Percentiles rank a stretch among this genome's conserved stretches.
Evolutionary conservation across 2,329 filamentous ascomycete species (phyloP).

Genomic region (Drechslerella coelobrocha): DNA sequence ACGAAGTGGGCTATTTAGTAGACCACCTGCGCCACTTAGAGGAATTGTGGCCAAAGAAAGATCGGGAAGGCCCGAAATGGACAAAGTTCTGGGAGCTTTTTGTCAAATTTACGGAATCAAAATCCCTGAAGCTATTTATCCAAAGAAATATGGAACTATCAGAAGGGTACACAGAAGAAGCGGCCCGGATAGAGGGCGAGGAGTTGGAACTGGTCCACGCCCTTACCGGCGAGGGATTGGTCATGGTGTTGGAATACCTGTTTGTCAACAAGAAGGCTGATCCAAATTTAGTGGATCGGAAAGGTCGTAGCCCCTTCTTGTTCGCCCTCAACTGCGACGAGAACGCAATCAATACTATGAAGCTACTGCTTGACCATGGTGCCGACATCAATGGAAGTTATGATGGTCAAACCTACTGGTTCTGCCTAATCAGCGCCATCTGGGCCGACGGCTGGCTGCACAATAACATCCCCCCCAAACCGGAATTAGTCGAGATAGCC

Average conservation of each 20-base stretch:
- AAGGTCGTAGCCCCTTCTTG: constrained; percentile 14
- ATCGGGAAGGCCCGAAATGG: constrained; percentile 40
- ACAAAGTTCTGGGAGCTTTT: constrained; percentile 15
- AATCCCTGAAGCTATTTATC: constrained; percentile 2
- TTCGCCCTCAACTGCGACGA: background rate
- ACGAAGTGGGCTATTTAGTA: constrained; percentile 12
- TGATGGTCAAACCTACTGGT: constrained; percentile 4
- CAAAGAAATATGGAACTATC: constrained; percentile 10
- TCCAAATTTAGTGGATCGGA: background rate
- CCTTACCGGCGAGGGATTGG: background rate
- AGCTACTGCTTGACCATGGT: constrained; percentile 16
- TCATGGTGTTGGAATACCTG: constrained; percentile 29
- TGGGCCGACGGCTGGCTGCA: constrained; percentile 20
- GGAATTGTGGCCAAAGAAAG: constrained; percentile 29
- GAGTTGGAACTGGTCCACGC: constrained; percentile 19
- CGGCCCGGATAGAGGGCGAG: background rate
- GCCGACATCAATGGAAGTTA: constrained; percentile 9
- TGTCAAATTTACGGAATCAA: constrained; percentile 5
- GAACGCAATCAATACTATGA: background rate
- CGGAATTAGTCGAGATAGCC: constrained; percentile 15
- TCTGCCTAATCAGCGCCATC: background rate
- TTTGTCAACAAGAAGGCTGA: constrained; percentile 15
- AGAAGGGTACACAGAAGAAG: constrained; percentile 12
- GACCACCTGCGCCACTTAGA: constrained; percentile 19
- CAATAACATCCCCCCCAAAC: constrained; percentile 16